These are phyloP conservation scores for Fusarium pininemorale DNA, from an alignment of 2,329 filamentous ascomycete species.

Conservation along the genomic window DNA sequence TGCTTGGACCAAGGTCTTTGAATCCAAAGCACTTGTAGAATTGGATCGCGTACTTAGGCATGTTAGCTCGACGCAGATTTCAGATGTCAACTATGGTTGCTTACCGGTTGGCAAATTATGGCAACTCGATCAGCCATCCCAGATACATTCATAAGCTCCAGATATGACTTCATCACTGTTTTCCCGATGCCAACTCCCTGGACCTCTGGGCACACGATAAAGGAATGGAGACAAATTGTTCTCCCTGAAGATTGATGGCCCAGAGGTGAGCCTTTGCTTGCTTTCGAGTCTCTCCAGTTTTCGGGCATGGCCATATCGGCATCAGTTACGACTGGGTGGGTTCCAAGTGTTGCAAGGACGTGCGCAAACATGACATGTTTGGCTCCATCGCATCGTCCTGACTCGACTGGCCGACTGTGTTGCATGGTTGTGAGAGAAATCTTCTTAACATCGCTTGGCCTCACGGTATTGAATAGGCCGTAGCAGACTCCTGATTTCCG, in stretches of 20 bases:
- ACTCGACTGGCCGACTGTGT: constrained; percentile 66
- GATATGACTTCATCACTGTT: constrained; percentile 77
- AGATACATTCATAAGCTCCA: constrained; percentile 77
- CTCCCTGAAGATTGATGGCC: constrained; percentile 79
- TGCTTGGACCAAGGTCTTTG: constrained; percentile 71
- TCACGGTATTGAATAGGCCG: constrained; percentile 78
- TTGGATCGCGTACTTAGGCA: constrained; percentile 65
- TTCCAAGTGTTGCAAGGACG: constrained; percentile 77
- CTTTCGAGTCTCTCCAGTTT: constrained; percentile 67
- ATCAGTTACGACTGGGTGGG: constrained; percentile 72
- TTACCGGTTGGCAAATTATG: constrained; percentile 77
- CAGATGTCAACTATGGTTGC: constrained; percentile 28
- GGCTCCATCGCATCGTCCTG: constrained; percentile 44
- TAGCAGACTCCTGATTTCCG: constrained; percentile 66
- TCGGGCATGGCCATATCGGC: constrained; percentile 77
- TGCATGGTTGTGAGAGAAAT: constrained; percentile 60
- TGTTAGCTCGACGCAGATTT: background rate
- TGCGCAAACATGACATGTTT: constrained; percentile 76
- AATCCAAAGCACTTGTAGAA: constrained; percentile 86
- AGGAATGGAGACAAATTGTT: constrained; percentile 83
- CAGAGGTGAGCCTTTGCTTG: constrained; percentile 53
- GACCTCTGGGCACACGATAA: constrained; percentile 80
- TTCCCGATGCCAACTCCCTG: constrained; percentile 79
- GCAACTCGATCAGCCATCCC: constrained; percentile 77
- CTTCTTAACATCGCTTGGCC: constrained; percentile 56